phyloP scores from a whole-genome alignment of 805 yeast genomes.

The Teunomyces aglyptinius region DNA sequence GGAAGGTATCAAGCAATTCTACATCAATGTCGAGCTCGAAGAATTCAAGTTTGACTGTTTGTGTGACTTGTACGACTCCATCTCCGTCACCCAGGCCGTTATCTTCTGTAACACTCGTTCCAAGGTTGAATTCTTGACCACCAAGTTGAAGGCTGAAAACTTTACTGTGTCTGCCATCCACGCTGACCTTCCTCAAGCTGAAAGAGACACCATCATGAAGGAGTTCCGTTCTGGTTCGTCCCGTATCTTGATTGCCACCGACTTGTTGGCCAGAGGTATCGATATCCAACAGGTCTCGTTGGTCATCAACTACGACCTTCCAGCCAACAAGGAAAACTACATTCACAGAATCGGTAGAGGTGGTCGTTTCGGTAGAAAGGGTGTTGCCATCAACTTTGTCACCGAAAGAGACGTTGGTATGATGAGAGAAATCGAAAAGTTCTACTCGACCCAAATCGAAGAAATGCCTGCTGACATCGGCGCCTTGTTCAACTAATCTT shows the following conservation, averaged over 20 bases:
- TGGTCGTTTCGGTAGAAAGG: constrained; percentile 98
- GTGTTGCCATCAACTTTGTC: constrained; percentile 93
- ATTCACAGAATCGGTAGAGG: constrained; percentile 98
- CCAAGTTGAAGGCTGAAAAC: constrained; percentile 84
- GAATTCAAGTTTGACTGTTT: constrained; percentile 92
- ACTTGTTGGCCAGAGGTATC: constrained; percentile 97
- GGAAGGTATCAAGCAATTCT: constrained; percentile 93
- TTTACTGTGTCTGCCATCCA: constrained; percentile 96
- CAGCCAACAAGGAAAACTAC: constrained; percentile 90
- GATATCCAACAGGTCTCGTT: constrained; percentile 97
- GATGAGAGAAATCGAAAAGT: constrained; percentile 71
- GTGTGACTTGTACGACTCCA: constrained; percentile 91
- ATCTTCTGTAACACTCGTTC: constrained; percentile 93
- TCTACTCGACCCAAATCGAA: constrained; percentile 70
- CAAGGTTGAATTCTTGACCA: constrained; percentile 87
- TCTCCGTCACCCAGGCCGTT: constrained; percentile 95
- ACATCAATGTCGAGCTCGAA: constrained; percentile 87
- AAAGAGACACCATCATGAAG: constrained; percentile 91
- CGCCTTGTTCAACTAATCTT: constrained; percentile 41
- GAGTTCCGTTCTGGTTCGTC: constrained; percentile 94
- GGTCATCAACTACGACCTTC: constrained; percentile 94
- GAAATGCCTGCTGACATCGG: constrained; percentile 75
- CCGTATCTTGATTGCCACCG: constrained; percentile 92
- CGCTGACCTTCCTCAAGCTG: constrained; percentile 94
- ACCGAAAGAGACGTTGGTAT: constrained; percentile 73